phyloP scores from a whole-genome alignment of 495 filamentous ascomycete species.

The Collariella sp. region DNA sequence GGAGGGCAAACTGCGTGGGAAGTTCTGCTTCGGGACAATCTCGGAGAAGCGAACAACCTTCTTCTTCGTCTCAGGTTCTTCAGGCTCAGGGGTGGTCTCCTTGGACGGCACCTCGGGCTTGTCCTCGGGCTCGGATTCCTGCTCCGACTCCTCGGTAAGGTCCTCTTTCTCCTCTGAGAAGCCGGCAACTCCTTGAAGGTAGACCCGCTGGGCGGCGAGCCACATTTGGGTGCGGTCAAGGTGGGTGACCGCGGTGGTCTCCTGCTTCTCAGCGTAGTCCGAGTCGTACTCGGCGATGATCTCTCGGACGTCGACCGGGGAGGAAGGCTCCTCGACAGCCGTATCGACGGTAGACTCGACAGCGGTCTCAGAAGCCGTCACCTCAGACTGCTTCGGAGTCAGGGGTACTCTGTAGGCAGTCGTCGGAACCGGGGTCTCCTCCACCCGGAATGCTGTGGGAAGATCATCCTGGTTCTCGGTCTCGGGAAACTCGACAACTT shows the following conservation, averaged over 20 bases:
- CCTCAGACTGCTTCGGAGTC: constrained; percentile 9
- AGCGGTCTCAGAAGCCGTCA: constrained; percentile 29
- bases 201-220: constrained; percentile 69
- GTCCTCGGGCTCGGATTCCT: constrained; percentile 18
- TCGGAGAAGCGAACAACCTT: constrained; percentile 73
- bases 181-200: constrained; percentile 65
- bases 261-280: constrained; percentile 57
- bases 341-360: too few relatives aligned
- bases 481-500: constrained; percentile 51
- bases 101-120: constrained; percentile 23
- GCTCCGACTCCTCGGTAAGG: constrained; percentile 21
- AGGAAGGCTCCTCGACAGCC: constrained; percentile 28
- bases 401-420: constrained; percentile 23
- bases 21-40: constrained; percentile 40
- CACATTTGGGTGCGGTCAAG: constrained; percentile 74
- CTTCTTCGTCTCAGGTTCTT: constrained; percentile 41
- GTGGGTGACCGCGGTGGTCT: constrained; percentile 54
- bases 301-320: constrained; percentile 40
- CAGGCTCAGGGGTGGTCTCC: constrained; percentile 18
- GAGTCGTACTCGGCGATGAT: constrained; percentile 61
- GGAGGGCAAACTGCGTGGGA: constrained; percentile 39
- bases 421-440: constrained; percentile 25
- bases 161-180: constrained; percentile 26
- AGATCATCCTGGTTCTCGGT: constrained; percentile 47
- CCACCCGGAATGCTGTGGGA: constrained; percentile 51